Evolutionary conservation across 2,329 filamentous ascomycete species (phyloP), one percentile per base, ranked within the genome.

Genomic region (Aspergillus calidoustus): DNA sequence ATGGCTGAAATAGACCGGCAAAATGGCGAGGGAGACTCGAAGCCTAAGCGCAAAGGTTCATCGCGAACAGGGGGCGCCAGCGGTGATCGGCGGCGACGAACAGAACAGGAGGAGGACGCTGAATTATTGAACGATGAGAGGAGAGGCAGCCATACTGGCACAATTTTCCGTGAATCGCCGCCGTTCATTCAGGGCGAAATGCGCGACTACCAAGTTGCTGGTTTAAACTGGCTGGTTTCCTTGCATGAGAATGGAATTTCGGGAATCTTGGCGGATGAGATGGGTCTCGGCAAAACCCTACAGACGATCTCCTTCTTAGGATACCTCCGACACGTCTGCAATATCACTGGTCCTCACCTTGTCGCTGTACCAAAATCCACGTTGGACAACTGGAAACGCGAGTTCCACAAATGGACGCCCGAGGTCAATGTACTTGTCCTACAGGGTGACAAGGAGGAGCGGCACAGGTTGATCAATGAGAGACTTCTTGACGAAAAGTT

Each of bases 231-330:
- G 95, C 86, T 99, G 50, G 93, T 99, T 69, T 98, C 93, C 13
- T 85, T 99, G 6, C 95, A 99, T 72, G 95, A 99, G 78, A 99
- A 99, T 72, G 95, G 95, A 82, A 99, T 99, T 68, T 98, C 94
- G 22, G 95, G 95, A 69, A 99, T 99, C 66, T 83, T 99, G 54
- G 95, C 95, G 64, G 95, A 99, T 74, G 95, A 99, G 80, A 99
- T 99, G 95, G 95, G 95, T 78, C 84, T 99, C 22, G 95, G 95
- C 72, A 99, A 99, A 83, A 99, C 95, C 0, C 80, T 99, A 30
- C 95, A 99, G 79, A 99, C 95, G 0, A 99, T 99, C 63, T 91
- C 95, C 1, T 99, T 99, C 79, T 81, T 99, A 38, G 95, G 95
- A 3, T 99, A 99, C 74, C 83, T 99, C 48, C 89, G 95, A 72